phyloP scores from a whole-genome alignment of 2,329 filamentous ascomycete genomes.

The Trichophyton equinum region DNA sequence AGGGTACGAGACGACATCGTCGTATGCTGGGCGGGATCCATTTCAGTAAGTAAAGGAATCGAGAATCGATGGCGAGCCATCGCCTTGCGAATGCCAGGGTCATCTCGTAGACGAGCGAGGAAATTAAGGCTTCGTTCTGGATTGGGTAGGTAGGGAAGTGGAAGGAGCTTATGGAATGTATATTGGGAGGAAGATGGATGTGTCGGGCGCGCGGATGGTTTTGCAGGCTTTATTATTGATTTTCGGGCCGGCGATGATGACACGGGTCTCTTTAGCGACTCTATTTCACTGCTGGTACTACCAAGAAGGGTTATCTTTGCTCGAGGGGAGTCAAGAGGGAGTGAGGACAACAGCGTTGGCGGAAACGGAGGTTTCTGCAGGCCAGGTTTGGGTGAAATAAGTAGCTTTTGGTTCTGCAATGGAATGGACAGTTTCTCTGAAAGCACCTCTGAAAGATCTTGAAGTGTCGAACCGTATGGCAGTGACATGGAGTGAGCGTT shows the following conservation, averaged over 20 bases:
- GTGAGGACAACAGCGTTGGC: constrained; percentile 22
- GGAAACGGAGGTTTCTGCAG: constrained; percentile 35
- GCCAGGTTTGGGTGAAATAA: constrained; percentile 37
- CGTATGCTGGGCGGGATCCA: constrained; percentile 80
- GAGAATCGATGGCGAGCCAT: constrained; percentile 79
- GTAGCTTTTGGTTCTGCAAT: constrained; percentile 32
- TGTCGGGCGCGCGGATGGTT: constrained; percentile 21
- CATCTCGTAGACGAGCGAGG: constrained; percentile 62
- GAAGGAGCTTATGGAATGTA: constrained; percentile 67
- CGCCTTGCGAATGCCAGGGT: constrained; percentile 69
- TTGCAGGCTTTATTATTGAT: constrained; percentile 13
- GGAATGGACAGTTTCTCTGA: constrained; percentile 28
- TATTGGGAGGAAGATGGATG: constrained; percentile 39
- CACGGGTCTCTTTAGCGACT: constrained; percentile 29
- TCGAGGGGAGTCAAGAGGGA: constrained; percentile 26
- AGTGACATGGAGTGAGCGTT: constrained; percentile 39
- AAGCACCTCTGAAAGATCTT: constrained; percentile 29
- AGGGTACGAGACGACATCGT: constrained; percentile 69
- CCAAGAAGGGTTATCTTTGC: constrained; percentile 38
- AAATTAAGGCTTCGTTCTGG: constrained; percentile 59
- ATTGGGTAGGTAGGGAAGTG: constrained; percentile 64
- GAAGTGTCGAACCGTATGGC: constrained; percentile 39
- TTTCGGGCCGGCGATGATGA: constrained; percentile 14
- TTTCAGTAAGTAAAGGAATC: constrained; percentile 81
- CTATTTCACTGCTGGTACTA: constrained; percentile 31